Base-by-base conservation (phyloP, 2,329 filamentous ascomycete genomes). In the Cucurbitaria berberidis region DNA sequence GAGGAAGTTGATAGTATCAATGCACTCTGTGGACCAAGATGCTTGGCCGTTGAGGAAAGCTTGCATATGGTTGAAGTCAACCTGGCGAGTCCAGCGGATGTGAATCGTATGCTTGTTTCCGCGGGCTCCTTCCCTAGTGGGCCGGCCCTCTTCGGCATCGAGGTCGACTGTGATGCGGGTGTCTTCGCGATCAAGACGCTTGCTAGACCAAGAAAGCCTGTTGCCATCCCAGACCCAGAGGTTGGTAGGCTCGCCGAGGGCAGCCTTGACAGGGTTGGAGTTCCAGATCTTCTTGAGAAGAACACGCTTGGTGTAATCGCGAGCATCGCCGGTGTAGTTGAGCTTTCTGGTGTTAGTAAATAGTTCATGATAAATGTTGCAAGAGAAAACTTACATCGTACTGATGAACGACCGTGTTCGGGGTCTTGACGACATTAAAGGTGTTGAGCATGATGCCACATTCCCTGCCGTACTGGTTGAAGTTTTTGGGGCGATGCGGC, bases 1-100 rank as follows among this genome's bases (percentile, higher is more conserved):
- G 4, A 97, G 80, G 68, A 97, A 97, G 70, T 89, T 96, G 74
- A 98, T 85, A 13, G 89, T 88, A 67, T 95, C 90, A 7, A 93
- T 81, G 18, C 93, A 86, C 18, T 82, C 77, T 32, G 84, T 85
- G 1, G 58, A 60, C 67, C 70, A 74, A 3, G 1, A 80, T 75
- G 18, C 82, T 78, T 53, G 82, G 77, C 42, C 86, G 81, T 1
- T 80, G 67, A 2, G 96, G 69, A 93, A 97, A 0, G 80, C 78
- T 3, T 82, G 76, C 0, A 98, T 81, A 0, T 83, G 79, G 3
- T 81, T 76, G 46, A 98, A 82, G 38, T 89, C 83, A 19, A 99
- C 84, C 1, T 76, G 76, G n/a, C 85, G 88, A 0, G 89, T 89
- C 55, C 81, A 81, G 1, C 81, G 80, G 54, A 96, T 82, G 2